Evolutionary conservation across 768 basidiomycete genomes (phyloP).

Genomic region (Mycena filopes): DNA sequence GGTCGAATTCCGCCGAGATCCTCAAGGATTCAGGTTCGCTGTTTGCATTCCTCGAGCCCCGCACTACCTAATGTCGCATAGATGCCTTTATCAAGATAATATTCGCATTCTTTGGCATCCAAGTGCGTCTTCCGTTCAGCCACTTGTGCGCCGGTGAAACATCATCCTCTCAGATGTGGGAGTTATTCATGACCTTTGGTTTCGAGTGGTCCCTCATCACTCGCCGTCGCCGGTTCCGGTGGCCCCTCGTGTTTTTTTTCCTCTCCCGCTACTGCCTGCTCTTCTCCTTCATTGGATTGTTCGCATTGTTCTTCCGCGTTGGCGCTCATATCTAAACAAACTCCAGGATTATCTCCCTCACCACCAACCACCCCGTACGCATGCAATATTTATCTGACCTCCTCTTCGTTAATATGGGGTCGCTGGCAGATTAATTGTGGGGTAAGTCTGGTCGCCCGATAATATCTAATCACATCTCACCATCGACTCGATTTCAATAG

Average conservation of each 20-base stretch:
- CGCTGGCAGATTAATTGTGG: constrained; percentile 64
- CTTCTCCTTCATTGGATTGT: constrained; percentile 73
- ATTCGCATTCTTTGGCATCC: constrained; percentile 72
- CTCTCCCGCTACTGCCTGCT: constrained; percentile 78
- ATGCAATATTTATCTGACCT: background rate
- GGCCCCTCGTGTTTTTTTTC: constrained; percentile 77
- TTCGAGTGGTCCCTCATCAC: constrained; percentile 77
- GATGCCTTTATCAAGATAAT: constrained; percentile 69
- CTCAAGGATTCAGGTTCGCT: constrained; percentile 52
- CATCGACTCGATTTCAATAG: constrained; percentile 41
- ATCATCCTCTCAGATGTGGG: constrained; percentile 61
- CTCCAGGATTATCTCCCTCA: constrained; percentile 67
- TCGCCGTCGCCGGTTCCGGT: constrained; percentile 67
- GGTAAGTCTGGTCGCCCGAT: constrained; percentile 47
- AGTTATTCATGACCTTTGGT: constrained; percentile 67
- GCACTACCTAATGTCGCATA: constrained; percentile 35
- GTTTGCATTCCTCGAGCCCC: background rate
- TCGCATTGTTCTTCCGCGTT: constrained; percentile 37
- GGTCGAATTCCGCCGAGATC: constrained; percentile 58
- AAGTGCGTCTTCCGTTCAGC: no score
- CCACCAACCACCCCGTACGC: constrained; percentile 58
- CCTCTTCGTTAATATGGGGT: constrained; percentile 24
- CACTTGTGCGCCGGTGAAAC: no score
- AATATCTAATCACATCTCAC: background rate
- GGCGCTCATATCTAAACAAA: no score